These are phyloP conservation scores for Eucalyptus cladocalyx DNA, from an alignment of 345 rosid species.

Conservation along the genomic window DNA sequence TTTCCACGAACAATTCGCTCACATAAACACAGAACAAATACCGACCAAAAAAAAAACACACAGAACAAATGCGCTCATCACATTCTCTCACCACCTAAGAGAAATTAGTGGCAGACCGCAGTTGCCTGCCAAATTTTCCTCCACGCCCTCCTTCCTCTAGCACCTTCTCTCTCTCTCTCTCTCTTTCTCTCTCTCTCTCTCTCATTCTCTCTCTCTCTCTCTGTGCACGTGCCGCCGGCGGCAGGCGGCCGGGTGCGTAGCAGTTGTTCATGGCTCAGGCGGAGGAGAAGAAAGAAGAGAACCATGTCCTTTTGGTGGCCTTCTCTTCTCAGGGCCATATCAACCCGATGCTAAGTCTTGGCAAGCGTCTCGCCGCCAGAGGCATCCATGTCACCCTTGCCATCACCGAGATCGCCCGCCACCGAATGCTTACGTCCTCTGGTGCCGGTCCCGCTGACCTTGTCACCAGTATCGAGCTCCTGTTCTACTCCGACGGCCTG, in stretches of 20 bases:
- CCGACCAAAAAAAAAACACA: background rate
- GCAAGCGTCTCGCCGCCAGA: constrained; percentile 9
- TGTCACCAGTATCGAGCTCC: constrained; percentile 10
- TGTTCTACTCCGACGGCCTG: constrained; percentile 37
- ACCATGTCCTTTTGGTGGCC: constrained; percentile 15
- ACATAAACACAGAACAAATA: background rate
- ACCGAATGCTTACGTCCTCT: constrained; percentile 1
- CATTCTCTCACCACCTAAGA: background rate
- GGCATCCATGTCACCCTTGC: constrained; percentile 22
- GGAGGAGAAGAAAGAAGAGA: background rate
- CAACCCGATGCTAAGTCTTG: constrained; percentile 25
- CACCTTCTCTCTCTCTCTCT: background rate
- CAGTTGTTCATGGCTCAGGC: background rate
- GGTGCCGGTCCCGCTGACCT: background rate
- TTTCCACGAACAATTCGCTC: background rate
- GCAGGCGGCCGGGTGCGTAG: background rate
- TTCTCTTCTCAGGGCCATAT: constrained; percentile 25
- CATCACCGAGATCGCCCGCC: constrained; percentile 7
- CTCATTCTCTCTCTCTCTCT: background rate
- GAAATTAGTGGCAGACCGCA: background rate
- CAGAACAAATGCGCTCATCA: background rate
- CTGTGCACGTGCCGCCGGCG: background rate
- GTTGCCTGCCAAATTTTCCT: background rate
- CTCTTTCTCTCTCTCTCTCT: background rate
- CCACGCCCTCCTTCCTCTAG: background rate